Conservation (phyloP, 768 basidiomycete species). For the Lactifluus subvellereus region DNA sequence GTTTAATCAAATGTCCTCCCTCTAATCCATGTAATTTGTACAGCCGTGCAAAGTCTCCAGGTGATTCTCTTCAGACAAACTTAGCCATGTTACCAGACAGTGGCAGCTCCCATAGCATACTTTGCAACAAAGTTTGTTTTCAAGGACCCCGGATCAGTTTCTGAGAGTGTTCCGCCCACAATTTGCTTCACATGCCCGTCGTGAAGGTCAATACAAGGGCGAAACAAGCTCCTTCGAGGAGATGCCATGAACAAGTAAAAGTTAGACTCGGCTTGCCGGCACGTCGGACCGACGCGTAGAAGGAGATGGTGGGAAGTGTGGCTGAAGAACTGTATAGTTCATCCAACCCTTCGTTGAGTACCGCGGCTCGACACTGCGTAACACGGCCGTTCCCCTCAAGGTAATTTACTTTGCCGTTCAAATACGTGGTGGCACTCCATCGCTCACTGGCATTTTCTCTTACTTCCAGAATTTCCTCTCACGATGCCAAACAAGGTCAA, state of each 20-base stretch:
- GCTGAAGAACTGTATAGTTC: conserved; percentile 41
- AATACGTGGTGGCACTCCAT: not conserved
- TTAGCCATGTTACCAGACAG: conserved; percentile 11
- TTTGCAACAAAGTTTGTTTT: conserved; percentile 90
- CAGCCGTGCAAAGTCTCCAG: conserved; percentile 72
- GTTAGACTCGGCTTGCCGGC: not conserved
- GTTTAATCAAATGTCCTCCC: conserved; percentile 95
- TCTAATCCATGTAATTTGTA: conserved; percentile 63
- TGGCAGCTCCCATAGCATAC: conserved; percentile 38
- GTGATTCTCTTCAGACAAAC: conserved; percentile 52
- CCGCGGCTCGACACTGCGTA: conserved; percentile 27
- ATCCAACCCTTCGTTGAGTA: conserved; percentile 3
- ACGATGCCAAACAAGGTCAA: conserved; percentile 90
- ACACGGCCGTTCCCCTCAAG: conserved; percentile 33
- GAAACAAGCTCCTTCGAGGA: conserved; percentile 48
- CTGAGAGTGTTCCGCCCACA: conserved; percentile 88
- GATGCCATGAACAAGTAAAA: not conserved
- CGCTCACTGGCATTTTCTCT: not conserved
- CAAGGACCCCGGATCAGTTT: conserved; percentile 50
- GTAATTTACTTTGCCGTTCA: conserved; percentile 28
- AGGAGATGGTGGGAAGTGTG: conserved; percentile 35
- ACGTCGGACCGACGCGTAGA: not conserved
- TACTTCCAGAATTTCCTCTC: conserved; percentile 26
- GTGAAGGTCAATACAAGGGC: conserved; percentile 97
- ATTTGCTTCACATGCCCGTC: conserved; percentile 97